Evolutionary conservation across 176 grass and related monocot species (phyloP), one percentile per base, ranked within the genome.

Genomic region (Eremochloa ophiuroides): DNA sequence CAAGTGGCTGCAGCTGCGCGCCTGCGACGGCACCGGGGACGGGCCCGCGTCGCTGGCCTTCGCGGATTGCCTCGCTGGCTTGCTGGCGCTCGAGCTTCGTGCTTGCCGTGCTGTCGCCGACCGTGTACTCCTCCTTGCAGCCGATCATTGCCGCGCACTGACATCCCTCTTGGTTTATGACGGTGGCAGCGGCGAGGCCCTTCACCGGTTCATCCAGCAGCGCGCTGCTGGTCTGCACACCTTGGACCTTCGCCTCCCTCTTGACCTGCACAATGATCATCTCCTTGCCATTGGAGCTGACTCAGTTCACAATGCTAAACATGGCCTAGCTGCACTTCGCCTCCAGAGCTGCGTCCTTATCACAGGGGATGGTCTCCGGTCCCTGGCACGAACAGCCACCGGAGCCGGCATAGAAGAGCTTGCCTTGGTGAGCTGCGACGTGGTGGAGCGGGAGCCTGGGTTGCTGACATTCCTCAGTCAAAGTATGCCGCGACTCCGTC

Each of bases 261-360:
- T 98, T 0, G 95, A 95, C 85, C 86, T 98, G 48, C 90, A 95
- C 82, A 95, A 98, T 4, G 95, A 95, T 67, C 95, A 98, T 55
- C 91, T 98, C 29, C 78, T 93, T 70, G 92, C 92, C 1, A 89
- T 94, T 14, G 92, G 88, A 1, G 83, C 75, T 1, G 83, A 69
- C 39, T 56, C 76, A 10, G 12, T 17, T 34, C 60, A 67, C 20
- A 41, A 40, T 2, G 4, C 20, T 8, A 30, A 53, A 1, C 53
- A 33, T 38, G 59, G 39, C 33, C 91, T 97, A 2, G 83, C 89
- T 0, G 59, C 87, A 7, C 88, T 98, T 51, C 92, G 92, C 66
- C 82, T 98, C 29, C 95, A 98, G 40, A 98, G 95, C 62, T 98
- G 95, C 2, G 94, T 94, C 37, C 95, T 98, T 1, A 85, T 98